Evolutionary conservation across 2,329 filamentous ascomycete species (phyloP), one percentile per base, ranked within the genome.

Genomic region (Diaporthe humulicola): DNA sequence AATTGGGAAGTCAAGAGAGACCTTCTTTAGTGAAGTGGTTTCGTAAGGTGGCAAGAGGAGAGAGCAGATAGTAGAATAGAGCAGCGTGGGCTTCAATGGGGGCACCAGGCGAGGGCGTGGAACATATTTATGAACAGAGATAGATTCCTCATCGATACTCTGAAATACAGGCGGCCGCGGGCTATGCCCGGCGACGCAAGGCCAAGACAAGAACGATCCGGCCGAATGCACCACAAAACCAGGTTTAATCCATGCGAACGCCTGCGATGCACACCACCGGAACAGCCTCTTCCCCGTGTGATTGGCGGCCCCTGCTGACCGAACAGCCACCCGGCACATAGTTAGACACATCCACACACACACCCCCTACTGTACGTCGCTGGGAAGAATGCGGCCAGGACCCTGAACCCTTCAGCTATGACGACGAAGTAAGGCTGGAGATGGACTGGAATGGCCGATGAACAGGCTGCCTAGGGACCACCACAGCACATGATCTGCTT

Each of bases 201-300:
- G 64, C 64, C 64, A 69, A 69, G 64, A 40, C 64, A 54, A 69
- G 64, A n/a, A 54, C 64, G 64, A 69, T 54, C 33, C 45, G 64
- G 64, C 64, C 64, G 48, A 17, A 54, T 69, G 64, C 45, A 33
- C 64, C 42, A 70, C 50, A 60, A 70, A 60, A 70, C 40, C 61
- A 74, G 54, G 54, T 74, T 74, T 50, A 50, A 64, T 40, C 70
- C 70, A 71, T 71, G 70, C 70, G 52, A 71, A 71, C 52, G 17
- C n/a, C 56, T 61, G 22, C 38, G 30, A 60, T 71, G 50, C 45
- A 48, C 54, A 71, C 70, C 42, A 42, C 58, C 57, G 42, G 45
- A 57, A 50, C 40, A 28, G 56, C 40, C 36, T 52, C 42, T 28
- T 22, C 4, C 45, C 25, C 50, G 70, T n/a, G 36, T 72, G 70